Conservation (phyloP, 2,329 filamentous ascomycete species). For the Pseudocercospora eumusae region DNA sequence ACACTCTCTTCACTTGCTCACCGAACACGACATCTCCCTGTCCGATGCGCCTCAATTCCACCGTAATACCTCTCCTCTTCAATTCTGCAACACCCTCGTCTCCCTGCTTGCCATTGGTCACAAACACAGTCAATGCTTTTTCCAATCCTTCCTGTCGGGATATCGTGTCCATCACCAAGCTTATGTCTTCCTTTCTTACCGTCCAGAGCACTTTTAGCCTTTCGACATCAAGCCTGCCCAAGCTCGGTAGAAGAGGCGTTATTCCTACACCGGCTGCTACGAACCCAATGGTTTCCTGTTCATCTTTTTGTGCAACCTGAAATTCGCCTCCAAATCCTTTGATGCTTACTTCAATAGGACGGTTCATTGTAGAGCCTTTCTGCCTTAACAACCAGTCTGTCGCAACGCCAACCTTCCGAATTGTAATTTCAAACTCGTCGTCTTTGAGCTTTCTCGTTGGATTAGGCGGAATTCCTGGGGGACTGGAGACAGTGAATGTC, state of each 20-base stretch:
- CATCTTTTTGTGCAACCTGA: constrained; percentile 35
- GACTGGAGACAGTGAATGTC: constrained; percentile 77
- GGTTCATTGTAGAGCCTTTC: constrained; percentile 19
- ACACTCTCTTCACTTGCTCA: constrained; percentile 53
- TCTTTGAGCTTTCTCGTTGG: constrained; percentile 32
- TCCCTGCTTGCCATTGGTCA: constrained; percentile 52
- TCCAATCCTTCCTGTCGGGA: constrained; percentile 55
- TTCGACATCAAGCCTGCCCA: constrained; percentile 44
- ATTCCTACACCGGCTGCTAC: constrained; percentile 80
- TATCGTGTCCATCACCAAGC: constrained; percentile 63
- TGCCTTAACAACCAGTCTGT: constrained; percentile 64
- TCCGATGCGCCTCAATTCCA: constrained; percentile 51
- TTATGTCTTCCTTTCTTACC: constrained; percentile 61
- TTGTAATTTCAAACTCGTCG: constrained; percentile 69
- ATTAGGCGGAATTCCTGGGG: constrained; percentile 44
- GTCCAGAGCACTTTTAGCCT: constrained; percentile 68
- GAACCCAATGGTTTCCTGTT: constrained; percentile 57
- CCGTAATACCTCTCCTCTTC: constrained; percentile 37
- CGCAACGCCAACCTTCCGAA: constrained; percentile 66
- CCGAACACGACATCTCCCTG: constrained; percentile 49
- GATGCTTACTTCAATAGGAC: constrained; percentile 63
- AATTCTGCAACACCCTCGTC: constrained; percentile 47
- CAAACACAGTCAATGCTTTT: constrained; percentile 59
- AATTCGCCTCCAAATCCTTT: constrained; percentile 73
- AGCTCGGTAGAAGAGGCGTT: constrained; percentile 68